Percentiles rank a stretch among this genome's conserved stretches.
Evolutionary conservation across 805 yeast genomes (phyloP).

Genomic region (Candida ulmi): DNA sequence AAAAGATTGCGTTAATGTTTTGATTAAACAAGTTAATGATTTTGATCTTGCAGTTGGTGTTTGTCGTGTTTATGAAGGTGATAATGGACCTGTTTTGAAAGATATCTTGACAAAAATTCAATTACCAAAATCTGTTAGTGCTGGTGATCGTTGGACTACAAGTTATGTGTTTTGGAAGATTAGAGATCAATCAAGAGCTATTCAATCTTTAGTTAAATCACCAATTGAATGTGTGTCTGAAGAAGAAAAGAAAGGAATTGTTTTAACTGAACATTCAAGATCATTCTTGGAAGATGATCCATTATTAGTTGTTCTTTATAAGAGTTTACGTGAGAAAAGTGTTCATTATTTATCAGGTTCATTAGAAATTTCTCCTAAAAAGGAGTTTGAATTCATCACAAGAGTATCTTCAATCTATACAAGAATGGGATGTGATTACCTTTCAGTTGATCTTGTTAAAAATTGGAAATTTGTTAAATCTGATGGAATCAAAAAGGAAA

Average conservation of each 20-base stretch:
- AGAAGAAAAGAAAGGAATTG: constrained; percentile 21
- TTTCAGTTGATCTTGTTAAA: constrained; percentile 55
- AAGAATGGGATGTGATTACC: constrained; percentile 87
- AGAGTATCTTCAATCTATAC: constrained; percentile 63
- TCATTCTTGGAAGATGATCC: constrained; percentile 74
- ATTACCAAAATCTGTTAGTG: constrained; percentile 49
- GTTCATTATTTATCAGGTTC: constrained; percentile 46
- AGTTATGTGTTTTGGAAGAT: constrained; percentile 78
- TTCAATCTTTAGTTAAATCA: constrained; percentile 59
- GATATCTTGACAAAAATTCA: constrained; percentile 43
- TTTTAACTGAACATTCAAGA: constrained; percentile 24
- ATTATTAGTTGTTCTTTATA: constrained; percentile 62
- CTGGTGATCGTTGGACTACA: constrained; percentile 75
- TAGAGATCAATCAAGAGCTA: constrained; percentile 41
- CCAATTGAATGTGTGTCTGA: constrained; percentile 36
- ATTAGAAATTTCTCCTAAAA: constrained; percentile 29
- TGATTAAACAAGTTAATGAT: constrained; percentile 64
- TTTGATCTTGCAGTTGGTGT: constrained; percentile 72
- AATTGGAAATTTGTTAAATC: constrained; percentile 58
- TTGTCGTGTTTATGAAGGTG: constrained; percentile 69
- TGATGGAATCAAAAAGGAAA: constrained; percentile 12
- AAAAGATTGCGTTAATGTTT: constrained; percentile 71
- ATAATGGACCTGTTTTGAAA: constrained; percentile 47
- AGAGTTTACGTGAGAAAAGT: constrained; percentile 50
- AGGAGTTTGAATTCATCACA: constrained; percentile 57